Percentiles rank a stretch among this genome's conserved stretches.
Evolutionary conservation across 371 early-diverging fungal species (phyloP).

Genomic region (Dipsacomyces acuminosporus): DNA sequence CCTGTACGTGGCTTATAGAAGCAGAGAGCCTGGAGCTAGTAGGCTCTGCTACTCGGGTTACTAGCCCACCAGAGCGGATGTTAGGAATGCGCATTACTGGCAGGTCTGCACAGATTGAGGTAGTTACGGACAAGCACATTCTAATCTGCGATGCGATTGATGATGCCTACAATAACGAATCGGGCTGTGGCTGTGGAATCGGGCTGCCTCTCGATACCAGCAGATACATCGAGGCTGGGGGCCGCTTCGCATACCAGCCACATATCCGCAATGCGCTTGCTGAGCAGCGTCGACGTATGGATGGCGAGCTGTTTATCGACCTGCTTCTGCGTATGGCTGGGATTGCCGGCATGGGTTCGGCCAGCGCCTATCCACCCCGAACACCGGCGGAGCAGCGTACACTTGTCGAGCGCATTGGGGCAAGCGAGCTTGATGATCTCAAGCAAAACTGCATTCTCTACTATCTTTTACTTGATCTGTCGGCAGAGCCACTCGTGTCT

Average conservation of each 20-base stretch:
- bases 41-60: conserved; percentile 5
- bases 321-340: conserved; percentile 33
- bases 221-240: background rate
- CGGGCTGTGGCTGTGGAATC: background rate
- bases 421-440: conserved; percentile 37
- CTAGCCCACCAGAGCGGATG: background rate
- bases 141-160: conserved; percentile 20
- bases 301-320: conserved; percentile 48
- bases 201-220: conserved; percentile 1
- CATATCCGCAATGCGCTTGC: conserved; percentile 14
- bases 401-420: conserved; percentile 15
- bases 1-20: too few relatives aligned
- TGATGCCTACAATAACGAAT: background rate
- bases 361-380: conserved; percentile 37
- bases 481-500: conserved; percentile 2
- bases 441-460: conserved; percentile 40
- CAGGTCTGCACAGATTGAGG: conserved; percentile 13
- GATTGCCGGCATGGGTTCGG: background rate
- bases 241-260: conserved; percentile 18
- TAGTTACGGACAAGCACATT: conserved; percentile 9
- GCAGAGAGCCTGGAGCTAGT: background rate
- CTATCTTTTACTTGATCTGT: conserved; percentile 38
- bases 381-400: conserved; percentile 13
- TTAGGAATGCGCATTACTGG: conserved; percentile 35
- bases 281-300: conserved; percentile 38